These are phyloP conservation scores for Ophiosphaerella herpotricha DNA, from an alignment of 2,329 filamentous ascomycete genomes.

Conservation along the genomic window DNA sequence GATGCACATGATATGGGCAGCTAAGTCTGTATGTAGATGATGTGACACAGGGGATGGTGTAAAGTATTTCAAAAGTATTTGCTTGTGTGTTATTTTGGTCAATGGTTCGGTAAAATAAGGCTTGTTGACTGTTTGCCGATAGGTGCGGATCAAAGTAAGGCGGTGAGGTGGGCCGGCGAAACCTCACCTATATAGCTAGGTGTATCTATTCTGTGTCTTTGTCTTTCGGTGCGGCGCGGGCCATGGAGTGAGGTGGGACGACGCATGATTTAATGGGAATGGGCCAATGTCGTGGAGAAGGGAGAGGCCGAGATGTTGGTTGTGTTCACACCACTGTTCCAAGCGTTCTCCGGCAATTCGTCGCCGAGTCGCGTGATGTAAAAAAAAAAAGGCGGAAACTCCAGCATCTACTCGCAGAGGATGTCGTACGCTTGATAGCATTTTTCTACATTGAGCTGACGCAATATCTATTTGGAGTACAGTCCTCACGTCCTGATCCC, in stretches of 20 bases:
- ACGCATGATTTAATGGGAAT: slow-evolving; percentile 19
- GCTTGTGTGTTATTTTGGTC: neutral
- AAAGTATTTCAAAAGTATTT: neutral
- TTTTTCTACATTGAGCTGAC: neutral
- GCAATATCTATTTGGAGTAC: neutral
- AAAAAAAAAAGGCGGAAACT: neutral
- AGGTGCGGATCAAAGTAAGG: slow-evolving; percentile 12
- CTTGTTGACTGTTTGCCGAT: slow-evolving; percentile 6
- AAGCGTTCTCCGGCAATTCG: no score
- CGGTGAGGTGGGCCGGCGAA: slow-evolving; percentile 28
- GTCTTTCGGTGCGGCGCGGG: slow-evolving; percentile 12
- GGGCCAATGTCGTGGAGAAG: slow-evolving; percentile 13
- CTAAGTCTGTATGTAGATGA: neutral
- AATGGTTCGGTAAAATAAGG: slow-evolving; percentile 14
- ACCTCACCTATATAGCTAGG: slow-evolving; percentile 31
- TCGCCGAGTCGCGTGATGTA: neutral
- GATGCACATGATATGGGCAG: slow-evolving; percentile 51
- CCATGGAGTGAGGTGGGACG: slow-evolving; percentile 39
- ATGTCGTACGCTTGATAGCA: no score
- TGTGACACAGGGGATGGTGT: neutral
- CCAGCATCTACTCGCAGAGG: no score
- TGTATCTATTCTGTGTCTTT: slow-evolving; percentile 30
- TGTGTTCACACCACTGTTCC: slow-evolving; percentile 2
- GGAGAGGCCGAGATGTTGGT: neutral
- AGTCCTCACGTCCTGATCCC: slow-evolving; percentile 14